Base-by-base conservation (phyloP, 176 grass and related monocot species). In the Oryza punctata region DNA sequence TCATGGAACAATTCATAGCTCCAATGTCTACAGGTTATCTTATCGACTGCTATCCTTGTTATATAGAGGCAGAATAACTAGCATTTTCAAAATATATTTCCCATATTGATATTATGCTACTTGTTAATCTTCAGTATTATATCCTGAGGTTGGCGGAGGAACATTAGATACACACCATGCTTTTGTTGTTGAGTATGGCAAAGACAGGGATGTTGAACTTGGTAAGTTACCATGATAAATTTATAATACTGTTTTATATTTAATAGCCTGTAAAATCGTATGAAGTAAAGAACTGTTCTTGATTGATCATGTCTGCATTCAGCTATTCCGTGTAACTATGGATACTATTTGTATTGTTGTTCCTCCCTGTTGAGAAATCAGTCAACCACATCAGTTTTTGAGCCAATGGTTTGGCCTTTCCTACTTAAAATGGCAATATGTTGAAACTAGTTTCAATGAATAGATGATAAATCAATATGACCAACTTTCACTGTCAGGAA, bases 151-250 rank as follows among this genome's bases (percentile, higher is more conserved):
- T 87, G 92, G 96, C 70, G 96, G 96, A 76, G 84, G 81, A 76
- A 88, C 96, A 74, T 84, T 98, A 68, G 96, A 98, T 72, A 86
- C 86, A 38, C 96, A 98, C 86, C 96, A 98, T 88, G 96, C 87
- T 84, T 98, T 98, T 90, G 93, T 98, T 66, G 95, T 98, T 74
- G 92, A 98, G 54, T 98, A 98, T 81, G 96, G 96, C 35, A 93
- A 95, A 84, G 92, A 98, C 63, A 90, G 91, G 82, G 96, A 98
- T 91, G 72, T 92, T 86, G 96, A 98, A 65, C 87, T 98, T 84
- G 92, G 96, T 95, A 86, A 26, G 73, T 85, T 75, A 73, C 29
- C 6, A 64, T 69, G 29, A 65, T 41, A 41, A 41, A 41, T 41
- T 41, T 41, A 41, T 54, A 35, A 80, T 61, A 61, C 24, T 61